Base-by-base conservation (phyloP, 495 filamentous ascomycete genomes). In the Durotheca rogersii region DNA sequence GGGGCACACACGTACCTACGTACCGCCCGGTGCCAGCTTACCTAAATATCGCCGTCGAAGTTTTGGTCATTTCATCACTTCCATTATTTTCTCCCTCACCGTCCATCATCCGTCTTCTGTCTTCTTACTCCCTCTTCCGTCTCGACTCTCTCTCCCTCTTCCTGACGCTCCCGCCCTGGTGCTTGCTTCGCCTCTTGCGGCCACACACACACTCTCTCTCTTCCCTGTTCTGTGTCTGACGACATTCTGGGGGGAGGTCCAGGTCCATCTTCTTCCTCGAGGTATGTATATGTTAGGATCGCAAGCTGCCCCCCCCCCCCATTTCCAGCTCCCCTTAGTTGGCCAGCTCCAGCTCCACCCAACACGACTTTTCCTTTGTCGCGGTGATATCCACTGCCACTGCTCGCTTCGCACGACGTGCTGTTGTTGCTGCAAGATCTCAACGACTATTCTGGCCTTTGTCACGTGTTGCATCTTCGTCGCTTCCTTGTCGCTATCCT, bases 1-100 rank as follows among this genome's bases (percentile, higher is more conserved):
- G 4, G 9, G 9, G 4, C 4, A 27, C 9, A 27, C 23, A 27
- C 4, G 23, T 27, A 27, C 4, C 23, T 27, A 27, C 9, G 23
- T 27, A 27, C 23, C 23, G 4, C 4, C 23, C 23, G 9, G 9
- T 27, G 23, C 9, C 23, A 27, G 56, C 56, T 59, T 59, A 59
- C 56, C 56, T 59, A 59, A 58, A 50, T 53, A 53, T 35, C 40
- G 42, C 44, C 30, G 10, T 34, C 37, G 29, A 51, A n/a, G n/a
- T n/a, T 54, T 59, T 60, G 38, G 15, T 57, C 39, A 60, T 60
- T 55, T 60, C 56, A 60, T 55, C 56, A 60, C 45, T 41, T 46
- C 50, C 20, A 47, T 55, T 51, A 53, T 55, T 60, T 60, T 60
- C 47, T 44, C 31, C 37, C 36, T 47, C 43, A n/a, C 20, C 33